Evolutionary conservation across 1,284 basidiomycete genomes (phyloP).

Genomic region (Veloporphyrellus conicus): DNA sequence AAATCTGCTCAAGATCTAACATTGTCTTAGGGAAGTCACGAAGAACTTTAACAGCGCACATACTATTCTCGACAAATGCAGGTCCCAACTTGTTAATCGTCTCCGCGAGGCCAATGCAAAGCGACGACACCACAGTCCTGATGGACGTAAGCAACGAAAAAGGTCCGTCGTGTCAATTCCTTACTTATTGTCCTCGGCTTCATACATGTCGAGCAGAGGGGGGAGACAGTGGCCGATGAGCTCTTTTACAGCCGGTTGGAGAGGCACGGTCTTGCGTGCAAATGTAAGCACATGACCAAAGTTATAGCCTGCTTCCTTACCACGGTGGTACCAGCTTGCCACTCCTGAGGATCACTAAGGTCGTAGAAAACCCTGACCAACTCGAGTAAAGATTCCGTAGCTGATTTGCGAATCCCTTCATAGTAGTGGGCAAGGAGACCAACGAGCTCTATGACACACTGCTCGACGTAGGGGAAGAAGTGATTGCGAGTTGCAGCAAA

Average conservation of each 20-base stretch:
- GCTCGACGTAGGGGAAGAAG: slow-evolving; percentile 88
- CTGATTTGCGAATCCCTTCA: slow-evolving; percentile 96
- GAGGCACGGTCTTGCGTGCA: slow-evolving; percentile 38
- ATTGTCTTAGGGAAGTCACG: slow-evolving; percentile 4
- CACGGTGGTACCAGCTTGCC: slow-evolving; percentile 70
- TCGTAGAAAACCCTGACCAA: slow-evolving; percentile 93
- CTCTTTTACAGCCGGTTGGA: slow-evolving; percentile 78
- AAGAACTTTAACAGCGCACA: slow-evolving; percentile 27
- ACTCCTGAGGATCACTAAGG: slow-evolving; percentile 76
- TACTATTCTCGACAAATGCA: slow-evolving; percentile 71
- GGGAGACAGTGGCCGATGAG: slow-evolving; percentile 76
- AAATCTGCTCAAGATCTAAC: neutral
- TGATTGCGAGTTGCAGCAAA: slow-evolving; percentile 79
- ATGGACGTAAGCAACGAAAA: slow-evolving; percentile 13
- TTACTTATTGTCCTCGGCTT: slow-evolving; percentile 96
- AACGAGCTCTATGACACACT: slow-evolving; percentile 77
- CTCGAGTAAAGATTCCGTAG: slow-evolving; percentile 84
- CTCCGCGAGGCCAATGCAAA: slow-evolving; percentile 86
- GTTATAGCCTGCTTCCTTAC: slow-evolving; percentile 38
- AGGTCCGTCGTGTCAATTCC: slow-evolving; percentile 36
- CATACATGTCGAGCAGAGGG: slow-evolving; percentile 84
- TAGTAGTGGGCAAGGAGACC: slow-evolving; percentile 90
- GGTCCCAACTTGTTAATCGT: slow-evolving; percentile 90
- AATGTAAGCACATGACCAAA: slow-evolving; percentile 1
- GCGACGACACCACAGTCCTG: slow-evolving; percentile 82